phyloP scores from a whole-genome alignment of 495 filamentous ascomycete species.

The Alectoria sarmentosa region DNA sequence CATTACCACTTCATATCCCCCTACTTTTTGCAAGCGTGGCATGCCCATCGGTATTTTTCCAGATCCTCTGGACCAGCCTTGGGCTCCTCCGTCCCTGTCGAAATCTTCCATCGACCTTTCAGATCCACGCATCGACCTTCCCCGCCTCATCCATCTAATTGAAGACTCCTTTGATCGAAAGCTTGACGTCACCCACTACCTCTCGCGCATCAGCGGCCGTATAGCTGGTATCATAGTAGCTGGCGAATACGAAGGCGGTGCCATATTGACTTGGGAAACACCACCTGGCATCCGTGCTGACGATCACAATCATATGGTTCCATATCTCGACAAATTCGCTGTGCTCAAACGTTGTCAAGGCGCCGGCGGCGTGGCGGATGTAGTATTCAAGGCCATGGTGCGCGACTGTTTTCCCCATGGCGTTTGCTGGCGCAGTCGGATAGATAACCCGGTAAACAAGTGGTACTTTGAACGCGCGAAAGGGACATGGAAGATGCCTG shows the following conservation, averaged over 20 bases:
- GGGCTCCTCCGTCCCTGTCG: conserved; percentile 49
- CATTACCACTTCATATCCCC: conserved; percentile 36
- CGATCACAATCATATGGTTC: conserved; percentile 56
- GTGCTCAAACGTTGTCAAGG: conserved; percentile 85
- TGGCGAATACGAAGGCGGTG: conserved; percentile 93
- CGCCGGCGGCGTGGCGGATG: conserved; percentile 84
- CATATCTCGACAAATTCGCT: conserved; percentile 97
- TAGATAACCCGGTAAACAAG: conserved; percentile 81
- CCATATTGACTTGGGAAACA: conserved; percentile 89
- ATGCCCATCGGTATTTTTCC: conserved; percentile 83
- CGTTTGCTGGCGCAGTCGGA: conserved; percentile 74
- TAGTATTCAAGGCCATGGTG: conserved; percentile 95
- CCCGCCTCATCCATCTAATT: conserved; percentile 76
- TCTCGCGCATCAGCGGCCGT: conserved; percentile 64
- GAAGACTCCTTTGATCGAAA: conserved; percentile 88
- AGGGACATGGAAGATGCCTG: conserved; percentile 72
- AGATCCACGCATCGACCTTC: conserved; percentile 73
- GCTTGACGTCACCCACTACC: conserved; percentile 76
- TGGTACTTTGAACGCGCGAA: conserved; percentile 91
- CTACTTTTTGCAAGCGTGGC: conserved; percentile 84
- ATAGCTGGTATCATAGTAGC: conserved; percentile 90
- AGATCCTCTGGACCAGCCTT: conserved; percentile 52
- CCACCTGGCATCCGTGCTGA: conserved; percentile 48
- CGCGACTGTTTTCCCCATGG: conserved; percentile 74
- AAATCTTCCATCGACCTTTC: conserved; percentile 54